Conservation (phyloP, 148 eudicot species). For the Rhododendron kiyosumense region DNA sequence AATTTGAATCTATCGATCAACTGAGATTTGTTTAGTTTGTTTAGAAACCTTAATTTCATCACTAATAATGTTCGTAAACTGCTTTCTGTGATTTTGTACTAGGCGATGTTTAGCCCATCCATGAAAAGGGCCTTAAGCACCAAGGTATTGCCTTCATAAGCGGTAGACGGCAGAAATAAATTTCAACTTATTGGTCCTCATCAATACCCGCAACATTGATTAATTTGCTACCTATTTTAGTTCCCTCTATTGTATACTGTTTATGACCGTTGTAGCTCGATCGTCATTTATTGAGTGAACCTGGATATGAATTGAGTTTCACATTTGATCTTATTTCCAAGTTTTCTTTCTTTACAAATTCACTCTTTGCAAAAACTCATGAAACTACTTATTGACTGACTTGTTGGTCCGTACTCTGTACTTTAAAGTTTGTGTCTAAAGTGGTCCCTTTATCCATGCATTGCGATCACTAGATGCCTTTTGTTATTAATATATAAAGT, state of each 20-base stretch:
- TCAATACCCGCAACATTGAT: background rate
- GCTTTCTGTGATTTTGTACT: background rate
- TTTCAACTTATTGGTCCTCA: background rate
- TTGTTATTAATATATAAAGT: background rate
- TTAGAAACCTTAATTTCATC: background rate
- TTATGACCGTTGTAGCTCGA: background rate
- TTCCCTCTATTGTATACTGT: background rate
- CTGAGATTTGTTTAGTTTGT: background rate
- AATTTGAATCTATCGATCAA: background rate
- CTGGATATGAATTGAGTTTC: background rate
- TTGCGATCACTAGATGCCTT: background rate
- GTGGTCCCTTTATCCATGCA: background rate
- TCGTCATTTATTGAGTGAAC: background rate
- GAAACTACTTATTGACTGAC: background rate
- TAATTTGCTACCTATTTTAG: background rate
- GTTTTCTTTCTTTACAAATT: background rate
- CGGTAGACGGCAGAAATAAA: background rate
- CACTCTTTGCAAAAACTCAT: background rate
- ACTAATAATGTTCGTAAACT: background rate
- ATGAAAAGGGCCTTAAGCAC: background rate
- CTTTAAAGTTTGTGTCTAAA: background rate
- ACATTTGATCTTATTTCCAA: background rate
- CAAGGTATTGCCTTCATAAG: background rate
- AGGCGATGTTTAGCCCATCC: background rate
- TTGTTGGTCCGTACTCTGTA: background rate